Percentiles rank a stretch among this genome's conserved stretches.
Conservation (phyloP, 192 early-diverging fungal genomes). For the Entrophospora sp. region DNA sequence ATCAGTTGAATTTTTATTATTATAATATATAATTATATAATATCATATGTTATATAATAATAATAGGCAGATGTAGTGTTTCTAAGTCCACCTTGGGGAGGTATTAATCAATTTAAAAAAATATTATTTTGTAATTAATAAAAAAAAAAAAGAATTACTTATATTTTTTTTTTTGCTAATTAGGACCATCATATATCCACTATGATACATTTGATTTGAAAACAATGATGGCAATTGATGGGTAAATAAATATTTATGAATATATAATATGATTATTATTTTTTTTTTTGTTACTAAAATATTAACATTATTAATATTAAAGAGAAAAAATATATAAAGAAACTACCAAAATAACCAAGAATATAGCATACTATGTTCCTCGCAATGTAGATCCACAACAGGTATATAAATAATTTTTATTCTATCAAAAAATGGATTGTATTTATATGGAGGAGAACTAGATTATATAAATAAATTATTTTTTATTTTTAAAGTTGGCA, state of each 20-base stretch:
- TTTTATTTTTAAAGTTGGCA: constrained; percentile 31
- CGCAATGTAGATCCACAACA: constrained; percentile 67
- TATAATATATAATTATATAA: too few relatives aligned
- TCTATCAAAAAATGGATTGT: too few relatives aligned
- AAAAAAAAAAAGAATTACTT: too few relatives aligned
- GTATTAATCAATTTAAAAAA: too few relatives aligned
- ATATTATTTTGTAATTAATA: too few relatives aligned
- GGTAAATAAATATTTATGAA: constrained; percentile 42
- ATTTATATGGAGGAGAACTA: too few relatives aligned
- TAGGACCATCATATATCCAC: constrained; percentile 65
- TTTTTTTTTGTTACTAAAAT: not conserved
- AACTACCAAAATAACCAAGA: constrained; percentile 56
- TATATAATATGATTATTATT: not conserved
- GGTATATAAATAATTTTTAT: constrained; percentile 19
- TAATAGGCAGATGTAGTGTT: constrained; percentile 79
- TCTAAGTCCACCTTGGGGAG: constrained; percentile 95
- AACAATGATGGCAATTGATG: constrained; percentile 64
- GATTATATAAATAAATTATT: not conserved
- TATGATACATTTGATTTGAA: constrained; percentile 55
- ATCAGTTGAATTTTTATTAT: too few relatives aligned
- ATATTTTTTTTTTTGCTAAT: too few relatives aligned
- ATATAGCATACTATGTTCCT: constrained; percentile 83
- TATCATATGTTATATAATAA: too few relatives aligned
- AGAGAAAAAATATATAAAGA: constrained; percentile 55
- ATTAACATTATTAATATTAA: constrained; percentile 19